Evolutionary conservation across 345 rosid species (phyloP), one percentile per base, ranked within the genome.

Genomic region (Acer yangbiense): DNA sequence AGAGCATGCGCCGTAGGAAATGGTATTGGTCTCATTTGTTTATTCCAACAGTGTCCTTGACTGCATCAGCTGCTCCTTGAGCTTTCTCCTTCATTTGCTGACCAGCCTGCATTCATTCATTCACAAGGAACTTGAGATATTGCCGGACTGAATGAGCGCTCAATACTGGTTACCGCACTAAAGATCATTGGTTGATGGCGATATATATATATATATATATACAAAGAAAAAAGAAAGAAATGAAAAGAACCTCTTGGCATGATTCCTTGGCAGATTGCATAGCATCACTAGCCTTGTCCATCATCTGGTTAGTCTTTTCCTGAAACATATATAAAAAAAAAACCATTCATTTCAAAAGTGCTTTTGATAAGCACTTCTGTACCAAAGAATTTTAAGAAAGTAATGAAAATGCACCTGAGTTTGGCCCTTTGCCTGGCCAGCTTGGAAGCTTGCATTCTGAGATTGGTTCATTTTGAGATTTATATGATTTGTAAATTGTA

Each of bases 41-140:
- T 32, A 65, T 63, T 46, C 82, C 83, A 66, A 73, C 69, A 25
- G 78, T 48, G 21, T 65, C 76, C 81, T 85, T 83, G 7, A 74
- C 74, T 60, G 84, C 77, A 27, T 85, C 85, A 50, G 81, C 81
- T 17, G 81, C 83, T 0, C 60, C 85, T 50, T 80, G 85, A 75
- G 89, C 86, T 20, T 79, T 82, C 0, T 72, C 77, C 83, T 14
- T 63, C 67, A 77, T 58, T 76, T 79, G 86, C 81, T 82, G 83
- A 13, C 85, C 87, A 62, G 82, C 76, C 88, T 69, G 79, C 70
- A 32, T 17, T 20, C 35, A 3, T 32, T 32, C 35, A 32, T 32
- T 32, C 39, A 35, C 6, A 4, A 35, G 39, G 39, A 35, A 35
- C 39, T 35, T 0, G 1, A 35, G 39, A 35, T 35, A 32, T 32